phyloP scores from a whole-genome alignment of 2,329 filamentous ascomycete species.

The Calonectria hawksworthii region DNA sequence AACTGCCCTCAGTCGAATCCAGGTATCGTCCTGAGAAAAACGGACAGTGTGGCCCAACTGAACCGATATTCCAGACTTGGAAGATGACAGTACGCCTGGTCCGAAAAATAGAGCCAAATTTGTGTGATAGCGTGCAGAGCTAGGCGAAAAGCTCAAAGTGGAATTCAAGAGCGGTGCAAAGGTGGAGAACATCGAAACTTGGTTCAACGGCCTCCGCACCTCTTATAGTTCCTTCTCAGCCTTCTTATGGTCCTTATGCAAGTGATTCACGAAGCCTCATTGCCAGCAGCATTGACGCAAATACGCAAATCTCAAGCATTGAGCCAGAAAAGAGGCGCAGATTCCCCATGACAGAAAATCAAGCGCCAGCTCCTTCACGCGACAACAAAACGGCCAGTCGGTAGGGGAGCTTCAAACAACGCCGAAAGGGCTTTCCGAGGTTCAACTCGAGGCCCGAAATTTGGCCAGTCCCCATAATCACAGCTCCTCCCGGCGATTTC shows the following conservation, averaged over 20 bases:
- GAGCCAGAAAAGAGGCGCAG: not conserved
- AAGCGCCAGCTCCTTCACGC: not conserved
- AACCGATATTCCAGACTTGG: not conserved
- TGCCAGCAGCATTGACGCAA: not conserved
- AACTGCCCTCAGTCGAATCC: not conserved
- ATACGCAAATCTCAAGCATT: not conserved
- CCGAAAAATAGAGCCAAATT: not conserved
- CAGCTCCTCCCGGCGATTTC: not conserved
- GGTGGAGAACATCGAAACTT: not conserved
- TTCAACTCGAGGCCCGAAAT: not conserved
- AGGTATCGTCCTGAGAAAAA: not conserved
- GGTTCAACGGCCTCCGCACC: not conserved
- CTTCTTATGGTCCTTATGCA: not conserved
- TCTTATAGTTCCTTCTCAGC: constrained; percentile 12
- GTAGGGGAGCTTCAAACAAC: not conserved
- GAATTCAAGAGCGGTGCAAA: not conserved
- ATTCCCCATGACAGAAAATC: not conserved
- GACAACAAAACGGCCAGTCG: not conserved
- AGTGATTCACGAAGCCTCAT: constrained; percentile 22
- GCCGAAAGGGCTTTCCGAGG: not conserved
- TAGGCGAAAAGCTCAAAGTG: not conserved
- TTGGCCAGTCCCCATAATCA: not conserved
- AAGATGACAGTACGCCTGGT: not conserved
- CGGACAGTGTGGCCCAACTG: not conserved
- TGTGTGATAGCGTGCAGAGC: not conserved